Base-by-base conservation (phyloP, 306 rosid genomes). In the Macrotyloma uniflorum region DNA sequence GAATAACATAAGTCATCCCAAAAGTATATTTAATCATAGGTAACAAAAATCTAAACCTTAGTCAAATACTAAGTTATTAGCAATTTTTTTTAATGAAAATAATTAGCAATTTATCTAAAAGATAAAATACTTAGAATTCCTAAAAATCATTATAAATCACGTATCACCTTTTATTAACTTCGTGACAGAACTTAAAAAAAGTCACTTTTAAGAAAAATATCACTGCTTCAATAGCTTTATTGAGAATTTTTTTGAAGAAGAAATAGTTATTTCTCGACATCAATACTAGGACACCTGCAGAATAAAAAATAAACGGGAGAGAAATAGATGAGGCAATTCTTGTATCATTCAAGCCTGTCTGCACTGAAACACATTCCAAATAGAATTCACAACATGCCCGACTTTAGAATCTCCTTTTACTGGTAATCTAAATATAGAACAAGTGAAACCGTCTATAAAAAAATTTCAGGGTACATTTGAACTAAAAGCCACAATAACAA, bases 391-490 rank as follows among this genome's bases (percentile, higher is more conserved):
- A 72, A 67, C 69, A 67, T 33, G 68, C 19, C 35, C 23, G 9
- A 81, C 32, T 26, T 35, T 24, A 76, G 22, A 22, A 43, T 63
- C 24, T 33, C 65, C 65, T 71, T 71, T 33, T 33, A 24, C 82
- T 8, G 57, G 54, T 53, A 76, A 76, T 70, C 63, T 71, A 71
- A 77, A 63, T 28, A 35, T 61, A 62, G 67, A 72, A 65, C 76
- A 55, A 40, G 5, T 62, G 45, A 70, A 77, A 15, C 47, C 7
- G 24, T 67, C 59, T 49, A 35, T 50, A 62, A 51, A 38, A 38
- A 30, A 38, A 9, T 8, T 58, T 24, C 22, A 26, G 26, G 65
- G 61, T 75, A 79, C 72, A 6, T 49, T 49, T 79, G 23, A 75
- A 43, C 35, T 36, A 1, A 81, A 55, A 10, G 76, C 79, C 74